Conservation (phyloP, 1,284 basidiomycete species). For the Sporisorium graminicola region DNA sequence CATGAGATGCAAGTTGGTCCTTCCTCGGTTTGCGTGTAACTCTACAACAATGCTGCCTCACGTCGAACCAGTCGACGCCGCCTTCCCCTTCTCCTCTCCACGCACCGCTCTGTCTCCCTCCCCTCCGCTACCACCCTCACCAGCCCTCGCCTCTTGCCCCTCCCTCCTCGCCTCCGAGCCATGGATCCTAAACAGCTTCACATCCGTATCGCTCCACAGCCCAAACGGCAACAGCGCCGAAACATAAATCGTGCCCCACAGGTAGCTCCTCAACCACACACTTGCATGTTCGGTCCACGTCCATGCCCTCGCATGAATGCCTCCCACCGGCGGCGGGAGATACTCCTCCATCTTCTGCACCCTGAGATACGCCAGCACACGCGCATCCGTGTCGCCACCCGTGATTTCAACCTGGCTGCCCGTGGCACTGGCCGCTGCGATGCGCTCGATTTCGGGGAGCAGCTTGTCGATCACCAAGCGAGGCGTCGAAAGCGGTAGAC, state of each 20-base stretch:
- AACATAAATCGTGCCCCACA: conserved; percentile 65
- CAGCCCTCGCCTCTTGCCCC: neutral
- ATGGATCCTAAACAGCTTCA: conserved; percentile 44
- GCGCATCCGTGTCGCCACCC: conserved; percentile 52
- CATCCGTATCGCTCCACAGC: conserved; percentile 55
- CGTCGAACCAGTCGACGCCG: neutral
- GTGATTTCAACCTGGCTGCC: conserved; percentile 25
- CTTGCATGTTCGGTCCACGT: conserved; percentile 55
- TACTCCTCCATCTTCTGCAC: conserved; percentile 50
- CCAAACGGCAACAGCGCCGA: conserved; percentile 46
- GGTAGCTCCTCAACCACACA: conserved; percentile 62
- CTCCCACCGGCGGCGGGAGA: conserved; percentile 25
- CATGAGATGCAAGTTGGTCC: too few species aligned
- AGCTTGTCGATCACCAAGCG: conserved; percentile 45
- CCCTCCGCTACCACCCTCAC: neutral
- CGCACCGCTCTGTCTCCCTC: neutral
- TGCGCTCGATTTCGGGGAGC: conserved; percentile 55
- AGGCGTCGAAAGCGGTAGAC: conserved; percentile 48
- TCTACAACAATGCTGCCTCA: neutral
- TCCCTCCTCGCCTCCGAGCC: conserved; percentile 1
- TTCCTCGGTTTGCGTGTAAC: neutral
- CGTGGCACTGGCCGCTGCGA: conserved; percentile 41
- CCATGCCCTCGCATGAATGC: conserved; percentile 48
- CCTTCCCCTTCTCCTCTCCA: neutral
- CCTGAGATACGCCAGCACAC: conserved; percentile 58